phyloP scores from a whole-genome alignment of 177 flowering plant species.

The Vitis hybrid region DNA sequence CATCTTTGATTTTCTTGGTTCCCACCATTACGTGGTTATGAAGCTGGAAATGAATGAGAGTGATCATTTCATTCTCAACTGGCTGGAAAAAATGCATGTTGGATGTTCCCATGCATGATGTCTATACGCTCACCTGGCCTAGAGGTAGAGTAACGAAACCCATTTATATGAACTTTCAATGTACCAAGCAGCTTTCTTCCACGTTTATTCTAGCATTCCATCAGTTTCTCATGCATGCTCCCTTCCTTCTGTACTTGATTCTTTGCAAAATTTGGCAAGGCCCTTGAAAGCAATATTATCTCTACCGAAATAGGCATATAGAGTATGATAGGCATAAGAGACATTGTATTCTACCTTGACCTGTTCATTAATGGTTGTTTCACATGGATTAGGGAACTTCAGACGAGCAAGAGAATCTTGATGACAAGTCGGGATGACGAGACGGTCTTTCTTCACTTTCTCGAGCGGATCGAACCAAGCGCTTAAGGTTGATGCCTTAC shows the following conservation, averaged over 20 bases:
- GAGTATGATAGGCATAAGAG: conserved; percentile 87
- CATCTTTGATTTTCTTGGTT: conserved; percentile 73
- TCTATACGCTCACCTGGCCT: conserved; percentile 70
- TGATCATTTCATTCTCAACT: conserved; percentile 81
- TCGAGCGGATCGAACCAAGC: conserved; percentile 85
- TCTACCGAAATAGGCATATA: conserved; percentile 88
- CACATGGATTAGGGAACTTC: conserved; percentile 49
- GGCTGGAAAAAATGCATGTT: conserved; percentile 82
- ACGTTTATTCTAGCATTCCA: conserved; percentile 11
- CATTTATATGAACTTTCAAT: conserved; percentile 64
- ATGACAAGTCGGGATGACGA: conserved; percentile 51
- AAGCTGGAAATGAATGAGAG: conserved; percentile 69
- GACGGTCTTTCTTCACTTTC: conserved; percentile 77
- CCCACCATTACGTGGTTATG: conserved; percentile 86
- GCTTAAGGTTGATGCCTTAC: conserved; percentile 21
- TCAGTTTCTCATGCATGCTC: too few species aligned
- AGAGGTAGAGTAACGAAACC: conserved; percentile 61
- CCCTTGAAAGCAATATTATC: conserved; percentile 93
- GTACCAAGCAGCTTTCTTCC: conserved; percentile 66
- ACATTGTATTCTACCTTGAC: conserved; percentile 98
- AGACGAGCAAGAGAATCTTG: conserved; percentile 79
- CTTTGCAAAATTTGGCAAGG: conserved; percentile 90
- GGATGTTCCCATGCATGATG: conserved; percentile 63
- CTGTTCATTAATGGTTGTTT: conserved; percentile 88
- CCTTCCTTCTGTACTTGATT: conserved; percentile 65